Conservation (phyloP, 495 filamentous ascomycete genomes). For the Apiosordaria backusii region DNA sequence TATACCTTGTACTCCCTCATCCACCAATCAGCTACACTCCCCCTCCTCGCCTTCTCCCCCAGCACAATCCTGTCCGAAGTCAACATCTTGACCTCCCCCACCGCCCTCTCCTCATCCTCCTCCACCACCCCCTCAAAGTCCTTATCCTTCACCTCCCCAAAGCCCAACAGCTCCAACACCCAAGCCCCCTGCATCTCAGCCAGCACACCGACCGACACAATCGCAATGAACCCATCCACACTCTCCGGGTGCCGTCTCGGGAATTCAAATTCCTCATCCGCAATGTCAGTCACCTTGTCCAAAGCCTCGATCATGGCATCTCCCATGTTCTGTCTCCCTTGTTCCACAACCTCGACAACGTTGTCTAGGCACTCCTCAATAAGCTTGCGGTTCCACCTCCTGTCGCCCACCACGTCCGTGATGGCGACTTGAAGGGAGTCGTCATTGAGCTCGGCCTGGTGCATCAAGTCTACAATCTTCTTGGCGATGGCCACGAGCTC, state of each 20-base stretch:
- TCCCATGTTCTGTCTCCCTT: slow-evolving; percentile 18
- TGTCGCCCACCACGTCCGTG: slow-evolving; percentile 6
- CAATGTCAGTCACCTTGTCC: slow-evolving; percentile 20
- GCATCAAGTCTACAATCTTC: slow-evolving; percentile 17
- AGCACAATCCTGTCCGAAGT: slow-evolving; percentile 20
- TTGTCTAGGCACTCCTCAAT: slow-evolving; percentile 23
- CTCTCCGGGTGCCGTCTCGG: slow-evolving; percentile 18
- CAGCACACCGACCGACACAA: slow-evolving; percentile 21
- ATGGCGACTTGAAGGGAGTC: slow-evolving; percentile 17
- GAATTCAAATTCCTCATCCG: slow-evolving; percentile 22
- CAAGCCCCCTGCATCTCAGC: slow-evolving; percentile 24
- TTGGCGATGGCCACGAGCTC: slow-evolving; percentile 10
- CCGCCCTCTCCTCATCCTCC: not conserved
- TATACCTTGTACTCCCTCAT: slow-evolving; percentile 18
- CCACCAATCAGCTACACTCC: slow-evolving; percentile 24
- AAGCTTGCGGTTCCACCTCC: slow-evolving; percentile 20
- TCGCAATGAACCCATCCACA: slow-evolving; percentile 26
- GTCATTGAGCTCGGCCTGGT: slow-evolving; percentile 18
- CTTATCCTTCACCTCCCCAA: slow-evolving; percentile 16
- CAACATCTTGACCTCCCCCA: slow-evolving; percentile 16
- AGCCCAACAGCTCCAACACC: slow-evolving; percentile 26
- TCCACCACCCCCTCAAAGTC: not conserved
- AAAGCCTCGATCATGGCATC: slow-evolving; percentile 22
- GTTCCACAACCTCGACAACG: slow-evolving; percentile 23
- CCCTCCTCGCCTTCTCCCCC: not conserved